A percentile compares a stretch with the other conserved stretches of the same genome.
Evolutionary conservation across 2,329 filamentous ascomycete genomes (phyloP).

Genomic region (Pezicula rhizophila): DNA sequence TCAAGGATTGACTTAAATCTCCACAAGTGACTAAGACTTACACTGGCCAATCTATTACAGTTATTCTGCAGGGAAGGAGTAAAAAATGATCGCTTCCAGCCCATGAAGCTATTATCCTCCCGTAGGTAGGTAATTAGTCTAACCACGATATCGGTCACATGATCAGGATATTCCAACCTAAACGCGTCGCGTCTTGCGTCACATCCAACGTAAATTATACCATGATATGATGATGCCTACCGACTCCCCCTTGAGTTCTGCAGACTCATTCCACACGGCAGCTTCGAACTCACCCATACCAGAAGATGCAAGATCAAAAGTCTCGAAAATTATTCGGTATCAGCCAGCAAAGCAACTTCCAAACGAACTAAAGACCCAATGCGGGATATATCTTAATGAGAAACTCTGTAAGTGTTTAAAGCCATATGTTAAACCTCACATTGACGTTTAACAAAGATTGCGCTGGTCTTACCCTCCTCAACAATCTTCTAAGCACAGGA

Average conservation of each 20-base stretch:
- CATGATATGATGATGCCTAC: neutral
- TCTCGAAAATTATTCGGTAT: slow-evolving; percentile 30
- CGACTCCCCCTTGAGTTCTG: neutral
- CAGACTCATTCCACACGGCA: neutral
- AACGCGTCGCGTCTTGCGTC: too few species aligned
- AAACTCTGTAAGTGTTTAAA: slow-evolving; percentile 50
- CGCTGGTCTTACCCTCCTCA: slow-evolving; percentile 55
- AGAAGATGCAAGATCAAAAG: neutral
- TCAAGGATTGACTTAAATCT: too few species aligned
- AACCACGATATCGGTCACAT: too few species aligned
- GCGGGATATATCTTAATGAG: slow-evolving; percentile 70
- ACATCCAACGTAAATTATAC: neutral
- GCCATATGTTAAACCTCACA: slow-evolving; percentile 3
- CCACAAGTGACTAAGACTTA: too few species aligned
- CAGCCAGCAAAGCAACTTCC: slow-evolving; percentile 51
- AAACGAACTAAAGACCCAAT: slow-evolving; percentile 59
- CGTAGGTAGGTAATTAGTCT: too few species aligned
- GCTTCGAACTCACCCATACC: neutral
- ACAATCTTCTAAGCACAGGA: slow-evolving; percentile 54
- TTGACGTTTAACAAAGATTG: slow-evolving; percentile 37
- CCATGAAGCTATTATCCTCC: too few species aligned
- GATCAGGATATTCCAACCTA: too few species aligned
- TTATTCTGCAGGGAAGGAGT: too few species aligned
- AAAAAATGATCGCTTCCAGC: too few species aligned
- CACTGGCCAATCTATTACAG: too few species aligned